Base-by-base conservation (phyloP, 2,329 filamentous ascomycete species). In the Pseudocercospora musae region DNA sequence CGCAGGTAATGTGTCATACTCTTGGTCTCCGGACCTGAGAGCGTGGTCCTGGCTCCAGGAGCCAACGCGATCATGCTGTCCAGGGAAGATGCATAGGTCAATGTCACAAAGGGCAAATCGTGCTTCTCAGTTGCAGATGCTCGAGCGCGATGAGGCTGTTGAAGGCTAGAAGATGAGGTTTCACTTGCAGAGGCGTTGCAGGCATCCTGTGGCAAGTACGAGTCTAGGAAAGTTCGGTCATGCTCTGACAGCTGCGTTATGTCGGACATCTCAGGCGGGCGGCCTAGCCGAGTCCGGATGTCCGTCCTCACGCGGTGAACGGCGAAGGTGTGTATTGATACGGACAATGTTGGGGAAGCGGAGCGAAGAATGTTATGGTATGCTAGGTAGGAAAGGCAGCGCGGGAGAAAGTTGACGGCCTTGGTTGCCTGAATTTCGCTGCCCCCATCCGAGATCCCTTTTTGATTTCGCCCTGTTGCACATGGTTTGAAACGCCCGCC, bases 1-100 rank as follows among this genome's bases (percentile, higher is more conserved):
- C 94, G 90, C 27, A 98, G 84, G 74, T 90, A 91, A 77, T 98
- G 94, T 0, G 94, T 97, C 91, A 98, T 96, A 58, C 90, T 85
- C 77, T 96, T 96, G 40, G 91, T 91, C 66, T 88, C 82, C 0
- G 89, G 85, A 3, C 93, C 93, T 1, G 94, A 98, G 13, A 98
- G 84, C 0, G 85, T 81, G 1, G 94, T 98, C 68, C 89, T 90
- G n/a, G 87, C 82, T 13, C 92, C 92, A 18, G 64, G 91, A 0
- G 88, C 83, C 27, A 94, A 82, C 1, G 92, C 86, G 56, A 96
- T 83, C 58, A 87, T 85, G 44, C 89, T 89, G 78, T 98, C 94
- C 68, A 99, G 88, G 3, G 93, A 97, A 6, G 89, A 89, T 21
- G 95, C 94, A 76, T 93, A 98, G 11, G 94, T 97, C 44, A 97